Evolutionary conservation across 331 rosid species (phyloP).

Genomic region (Malus hybrid): DNA sequence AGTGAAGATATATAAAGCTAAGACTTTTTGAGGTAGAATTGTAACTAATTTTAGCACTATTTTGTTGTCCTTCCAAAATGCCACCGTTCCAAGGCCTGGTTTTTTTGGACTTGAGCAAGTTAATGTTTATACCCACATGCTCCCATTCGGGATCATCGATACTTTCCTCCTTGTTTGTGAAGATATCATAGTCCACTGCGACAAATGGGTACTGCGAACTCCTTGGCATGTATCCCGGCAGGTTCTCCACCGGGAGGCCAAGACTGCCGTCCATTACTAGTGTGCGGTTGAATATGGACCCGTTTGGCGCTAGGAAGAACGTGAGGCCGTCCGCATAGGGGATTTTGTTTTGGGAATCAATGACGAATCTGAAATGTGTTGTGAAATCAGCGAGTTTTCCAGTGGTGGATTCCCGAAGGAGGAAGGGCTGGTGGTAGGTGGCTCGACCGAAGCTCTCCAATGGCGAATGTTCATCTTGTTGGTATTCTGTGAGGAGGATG

Average conservation of each 20-base stretch:
- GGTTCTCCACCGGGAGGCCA: neutral
- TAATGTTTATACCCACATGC: neutral
- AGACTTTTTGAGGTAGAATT: neutral
- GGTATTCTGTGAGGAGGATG: neutral
- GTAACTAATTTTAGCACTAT: neutral
- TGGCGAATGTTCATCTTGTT: neutral
- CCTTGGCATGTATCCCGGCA: neutral
- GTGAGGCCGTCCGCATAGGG: neutral
- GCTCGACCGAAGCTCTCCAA: neutral
- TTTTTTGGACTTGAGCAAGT: neutral
- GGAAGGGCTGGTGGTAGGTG: neutral
- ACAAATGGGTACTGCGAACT: neutral
- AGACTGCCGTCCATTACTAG: neutral
- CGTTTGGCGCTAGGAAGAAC: neutral
- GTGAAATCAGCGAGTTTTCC: neutral
- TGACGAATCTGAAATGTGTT: neutral
- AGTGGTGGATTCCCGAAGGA: neutral
- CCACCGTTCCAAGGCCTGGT: neutral
- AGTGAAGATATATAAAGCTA: neutral
- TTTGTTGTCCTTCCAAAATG: neutral
- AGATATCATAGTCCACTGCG: neutral
- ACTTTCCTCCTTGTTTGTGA: accelerated
- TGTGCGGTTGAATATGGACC: neutral
- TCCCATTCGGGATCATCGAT: accelerated
- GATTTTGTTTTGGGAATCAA: neutral